These are phyloP conservation scores for Nannochloris sp. DNA, from an alignment of 139 green algal genomes.

Conservation along the genomic window DNA sequence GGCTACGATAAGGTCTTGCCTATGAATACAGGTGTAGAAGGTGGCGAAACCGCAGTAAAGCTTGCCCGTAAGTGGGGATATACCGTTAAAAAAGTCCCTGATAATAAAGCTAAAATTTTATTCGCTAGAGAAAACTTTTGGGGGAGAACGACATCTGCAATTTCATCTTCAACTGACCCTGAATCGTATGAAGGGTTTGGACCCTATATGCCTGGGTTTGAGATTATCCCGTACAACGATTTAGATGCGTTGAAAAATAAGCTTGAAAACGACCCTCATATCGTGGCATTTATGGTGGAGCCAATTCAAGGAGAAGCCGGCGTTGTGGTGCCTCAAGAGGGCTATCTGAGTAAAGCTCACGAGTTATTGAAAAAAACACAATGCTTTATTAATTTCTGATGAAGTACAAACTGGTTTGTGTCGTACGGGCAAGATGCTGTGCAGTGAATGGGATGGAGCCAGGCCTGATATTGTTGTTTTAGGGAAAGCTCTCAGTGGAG, in stretches of 20 bases:
- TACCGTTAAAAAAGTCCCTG: slow-evolving; percentile 87
- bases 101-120: slow-evolving; percentile 84
- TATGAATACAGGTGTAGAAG: slow-evolving; percentile 98
- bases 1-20: slow-evolving; percentile 93
- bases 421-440: slow-evolving; percentile 84
- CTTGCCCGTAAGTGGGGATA: slow-evolving; percentile 82
- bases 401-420: slow-evolving; percentile 97
- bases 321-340: slow-evolving; percentile 84
- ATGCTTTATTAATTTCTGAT: slow-evolving; percentile 92
- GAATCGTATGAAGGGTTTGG: slow-evolving; percentile 64
- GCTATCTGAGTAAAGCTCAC: slow-evolving; percentile 73
- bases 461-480: slow-evolving; percentile 90
- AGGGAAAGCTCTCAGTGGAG: slow-evolving; percentile 80
- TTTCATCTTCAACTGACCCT: slow-evolving; percentile 83
- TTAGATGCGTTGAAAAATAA: slow-evolving; percentile 62
- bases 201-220: slow-evolving; percentile 92
- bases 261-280: slow-evolving; percentile 67
- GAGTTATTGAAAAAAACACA: slow-evolving; percentile 77
- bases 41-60: slow-evolving; percentile 94
- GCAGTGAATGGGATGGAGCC: slow-evolving; percentile 77
- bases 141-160: slow-evolving; percentile 85
- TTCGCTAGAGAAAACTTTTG: slow-evolving; percentile 96
- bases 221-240: slow-evolving; percentile 95
- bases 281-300: slow-evolving; percentile 97
- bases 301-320: slow-evolving; percentile 92